A percentile compares a stretch with the other conserved stretches of the same genome.
phyloP scores from a whole-genome alignment of 2,329 filamentous ascomycete species.

The Aspergillus alliaceus region DNA sequence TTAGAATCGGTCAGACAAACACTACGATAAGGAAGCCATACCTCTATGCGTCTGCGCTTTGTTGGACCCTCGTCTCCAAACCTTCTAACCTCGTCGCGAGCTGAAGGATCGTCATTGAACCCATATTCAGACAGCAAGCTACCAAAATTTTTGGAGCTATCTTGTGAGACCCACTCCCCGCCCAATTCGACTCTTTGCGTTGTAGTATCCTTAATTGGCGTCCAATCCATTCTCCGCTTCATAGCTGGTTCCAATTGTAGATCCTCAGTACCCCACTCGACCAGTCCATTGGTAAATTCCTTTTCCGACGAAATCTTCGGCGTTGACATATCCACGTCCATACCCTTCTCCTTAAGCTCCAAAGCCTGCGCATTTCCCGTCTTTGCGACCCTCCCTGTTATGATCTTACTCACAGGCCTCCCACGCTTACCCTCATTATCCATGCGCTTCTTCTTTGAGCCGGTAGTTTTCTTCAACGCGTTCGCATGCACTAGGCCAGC shows the following conservation, averaged over 20 bases:
- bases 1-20: slow-evolving; percentile 1
- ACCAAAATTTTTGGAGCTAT: slow-evolving; percentile 28
- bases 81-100: slow-evolving; percentile 12
- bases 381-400: slow-evolving; percentile 40
- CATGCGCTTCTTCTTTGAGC: slow-evolving; percentile 24
- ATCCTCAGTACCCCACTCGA: slow-evolving; percentile 21
- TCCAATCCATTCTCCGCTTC: slow-evolving; percentile 64
- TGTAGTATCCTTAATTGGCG: slow-evolving; percentile 56
- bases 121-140: slow-evolving; percentile 43
- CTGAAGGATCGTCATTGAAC: slow-evolving; percentile 30
- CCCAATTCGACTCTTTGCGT: slow-evolving; percentile 21
- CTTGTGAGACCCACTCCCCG: slow-evolving; percentile 4
- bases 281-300: slow-evolving; percentile 4
- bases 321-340: not conserved
- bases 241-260: slow-evolving; percentile 49
- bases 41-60: slow-evolving; percentile 40
- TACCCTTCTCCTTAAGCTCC: slow-evolving; percentile 12
- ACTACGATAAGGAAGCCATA: slow-evolving; percentile 13
- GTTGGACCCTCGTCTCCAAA: slow-evolving; percentile 28
- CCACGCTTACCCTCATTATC: slow-evolving; percentile 25
- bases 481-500: slow-evolving; percentile 6
- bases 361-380: slow-evolving; percentile 15
- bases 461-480: slow-evolving; percentile 19
- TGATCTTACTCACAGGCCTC: slow-evolving; percentile 30
- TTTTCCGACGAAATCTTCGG: not conserved